phyloP scores from a whole-genome alignment of 495 filamentous ascomycete genomes.

The Rhypophila decipiens region DNA sequence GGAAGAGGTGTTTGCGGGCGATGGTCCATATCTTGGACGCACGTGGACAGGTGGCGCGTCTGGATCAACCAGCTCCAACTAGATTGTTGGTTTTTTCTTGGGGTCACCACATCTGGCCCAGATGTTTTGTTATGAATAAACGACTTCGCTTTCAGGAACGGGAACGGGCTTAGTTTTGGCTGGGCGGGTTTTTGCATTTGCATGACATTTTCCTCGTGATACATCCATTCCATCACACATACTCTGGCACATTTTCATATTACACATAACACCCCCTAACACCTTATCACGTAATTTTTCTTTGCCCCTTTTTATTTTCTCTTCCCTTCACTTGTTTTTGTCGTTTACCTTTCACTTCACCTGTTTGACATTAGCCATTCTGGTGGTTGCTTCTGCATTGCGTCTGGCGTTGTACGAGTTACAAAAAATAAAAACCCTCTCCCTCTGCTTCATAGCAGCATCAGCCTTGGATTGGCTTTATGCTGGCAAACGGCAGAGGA shows the following conservation, averaged over 20 bases:
- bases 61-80: neutral
- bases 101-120: neutral
- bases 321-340: conserved; percentile 8
- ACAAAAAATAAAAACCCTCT: conserved; percentile 18
- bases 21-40: conserved; percentile 22
- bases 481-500: no score
- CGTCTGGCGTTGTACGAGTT: conserved; percentile 28
- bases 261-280: conserved; percentile 1
- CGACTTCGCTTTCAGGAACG: conserved; percentile 10
- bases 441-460: conserved; percentile 2
- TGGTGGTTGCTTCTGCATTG: conserved; percentile 28
- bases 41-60: conserved; percentile 11
- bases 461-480: no score
- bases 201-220: no score
- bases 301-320: neutral
- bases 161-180: conserved; percentile 5
- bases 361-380: no score
- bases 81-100: neutral
- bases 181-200: conserved; percentile 5
- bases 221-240: no score
- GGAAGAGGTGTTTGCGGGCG: conserved; percentile 31
- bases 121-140: conserved; percentile 18
- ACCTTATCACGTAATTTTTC: no score
- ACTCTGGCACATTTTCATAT: neutral
- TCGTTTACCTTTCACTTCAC: conserved; percentile 12